Percentiles rank a stretch among this genome's conserved stretches.
phyloP scores from a whole-genome alignment of 768 basidiomycete genomes.

The Glaciozyma martinii region DNA sequence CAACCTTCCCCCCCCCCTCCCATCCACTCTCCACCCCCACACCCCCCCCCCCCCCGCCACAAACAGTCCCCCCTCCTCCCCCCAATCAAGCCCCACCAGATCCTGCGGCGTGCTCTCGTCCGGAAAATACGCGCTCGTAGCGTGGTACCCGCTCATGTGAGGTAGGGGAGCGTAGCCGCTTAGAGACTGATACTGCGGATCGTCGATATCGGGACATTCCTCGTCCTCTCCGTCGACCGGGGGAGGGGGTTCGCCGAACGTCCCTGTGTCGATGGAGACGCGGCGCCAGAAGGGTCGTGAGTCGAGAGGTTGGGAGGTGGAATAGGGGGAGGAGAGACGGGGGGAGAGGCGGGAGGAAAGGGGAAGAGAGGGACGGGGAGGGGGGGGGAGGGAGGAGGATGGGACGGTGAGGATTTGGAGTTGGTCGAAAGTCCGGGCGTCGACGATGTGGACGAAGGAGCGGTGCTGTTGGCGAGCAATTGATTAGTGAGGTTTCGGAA shows the following conservation, averaged over 20 bases:
- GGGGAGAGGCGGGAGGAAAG: not conserved
- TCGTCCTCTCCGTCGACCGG: not conserved
- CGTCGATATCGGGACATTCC: not conserved
- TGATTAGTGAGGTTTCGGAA: constrained; percentile 12
- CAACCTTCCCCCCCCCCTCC: constrained; percentile 5
- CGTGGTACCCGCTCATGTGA: not conserved
- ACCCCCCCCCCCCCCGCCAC: constrained; percentile 18
- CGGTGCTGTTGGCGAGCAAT: constrained; percentile 53
- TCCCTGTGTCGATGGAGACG: too few species aligned
- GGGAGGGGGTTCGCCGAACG: not conserved
- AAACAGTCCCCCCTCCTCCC: constrained; percentile 20
- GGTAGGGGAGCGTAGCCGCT: not conserved
- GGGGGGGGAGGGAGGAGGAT: not conserved
- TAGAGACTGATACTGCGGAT: not conserved
- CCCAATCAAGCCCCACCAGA: constrained; percentile 25
- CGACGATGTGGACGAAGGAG: constrained; percentile 68
- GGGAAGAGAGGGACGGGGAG: not conserved
- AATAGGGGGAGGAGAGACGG: not conserved
- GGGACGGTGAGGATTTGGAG: constrained; percentile 25
- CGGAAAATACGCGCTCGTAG: constrained; percentile 16
- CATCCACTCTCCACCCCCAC: constrained; percentile 28
- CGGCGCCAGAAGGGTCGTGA: not conserved
- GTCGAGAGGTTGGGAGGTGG: not conserved
- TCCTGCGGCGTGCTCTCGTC: constrained; percentile 12
- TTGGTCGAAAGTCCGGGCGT: constrained; percentile 70